A percentile compares a stretch with the other conserved stretches of the same genome.
phyloP scores from a whole-genome alignment of 2,329 filamentous ascomycete genomes.

The Botrytis medusae region DNA sequence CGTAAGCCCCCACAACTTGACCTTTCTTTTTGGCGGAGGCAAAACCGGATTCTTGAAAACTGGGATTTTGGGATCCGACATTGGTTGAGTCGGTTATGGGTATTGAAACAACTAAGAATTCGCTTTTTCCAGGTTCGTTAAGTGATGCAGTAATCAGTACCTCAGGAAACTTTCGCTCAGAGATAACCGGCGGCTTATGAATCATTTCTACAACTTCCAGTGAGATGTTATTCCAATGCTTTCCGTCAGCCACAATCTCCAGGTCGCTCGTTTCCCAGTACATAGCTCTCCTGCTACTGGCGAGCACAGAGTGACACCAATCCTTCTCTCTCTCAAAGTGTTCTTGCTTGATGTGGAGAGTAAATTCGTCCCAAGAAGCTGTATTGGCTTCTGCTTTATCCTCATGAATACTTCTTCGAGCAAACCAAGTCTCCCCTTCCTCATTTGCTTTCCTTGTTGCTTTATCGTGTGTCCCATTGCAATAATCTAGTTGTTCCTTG shows the following conservation, averaged over 20 bases:
- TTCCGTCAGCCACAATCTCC: constrained; percentile 42
- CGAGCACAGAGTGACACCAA: constrained; percentile 58
- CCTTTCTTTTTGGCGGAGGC: constrained; percentile 45
- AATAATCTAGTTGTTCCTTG: constrained; percentile 45
- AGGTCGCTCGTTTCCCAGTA: constrained; percentile 49
- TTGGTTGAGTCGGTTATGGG: constrained; percentile 48
- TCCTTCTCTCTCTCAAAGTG: constrained; percentile 57
- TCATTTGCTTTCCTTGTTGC: constrained; percentile 35
- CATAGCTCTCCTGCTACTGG: constrained; percentile 42
- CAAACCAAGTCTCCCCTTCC: constrained; percentile 60
- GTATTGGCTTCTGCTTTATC: constrained; percentile 52
- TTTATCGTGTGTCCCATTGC: constrained; percentile 35
- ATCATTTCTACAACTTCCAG: constrained; percentile 62
- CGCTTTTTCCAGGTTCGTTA: constrained; percentile 38
- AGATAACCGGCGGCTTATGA: constrained; percentile 55
- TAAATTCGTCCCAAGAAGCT: constrained; percentile 65
- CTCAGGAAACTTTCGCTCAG: constrained; percentile 62
- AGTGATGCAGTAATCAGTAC: constrained; percentile 57
- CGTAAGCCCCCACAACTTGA: constrained; percentile 60
- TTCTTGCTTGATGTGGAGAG: constrained; percentile 55
- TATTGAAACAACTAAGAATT: constrained; percentile 60
- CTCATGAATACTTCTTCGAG: constrained; percentile 61
- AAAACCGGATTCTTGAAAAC: background rate
- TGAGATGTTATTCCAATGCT: constrained; percentile 49
- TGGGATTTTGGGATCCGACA: constrained; percentile 30